Conservation (phyloP, 2,329 filamentous ascomycete genomes). For the Fusarium keratoplasticum region DNA sequence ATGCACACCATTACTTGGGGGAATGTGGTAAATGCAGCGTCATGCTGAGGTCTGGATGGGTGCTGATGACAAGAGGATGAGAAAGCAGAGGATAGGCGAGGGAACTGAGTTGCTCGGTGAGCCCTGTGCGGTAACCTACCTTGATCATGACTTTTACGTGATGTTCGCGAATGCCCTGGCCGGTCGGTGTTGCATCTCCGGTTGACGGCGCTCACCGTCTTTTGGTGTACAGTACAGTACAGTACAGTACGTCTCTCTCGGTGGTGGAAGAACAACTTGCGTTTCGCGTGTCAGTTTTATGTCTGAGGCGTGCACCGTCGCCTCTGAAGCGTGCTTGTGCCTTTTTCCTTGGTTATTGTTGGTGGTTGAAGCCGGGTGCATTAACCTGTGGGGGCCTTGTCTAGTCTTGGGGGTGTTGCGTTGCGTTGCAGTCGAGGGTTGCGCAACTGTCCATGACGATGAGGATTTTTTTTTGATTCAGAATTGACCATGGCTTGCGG, state of each 20-base stretch:
- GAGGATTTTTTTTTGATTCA: background rate
- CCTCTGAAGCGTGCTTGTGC: conserved; percentile 21
- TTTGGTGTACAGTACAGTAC: conserved; percentile 15
- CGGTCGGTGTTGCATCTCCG: conserved; percentile 27
- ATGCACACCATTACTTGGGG: conserved; percentile 15
- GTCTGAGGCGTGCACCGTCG: conserved; percentile 15
- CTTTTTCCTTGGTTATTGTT: conserved; percentile 28
- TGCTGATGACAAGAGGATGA: background rate
- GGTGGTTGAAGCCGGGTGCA: conserved; percentile 8
- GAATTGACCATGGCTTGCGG: background rate
- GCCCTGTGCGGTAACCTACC: background rate
- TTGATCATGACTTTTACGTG: conserved; percentile 18
- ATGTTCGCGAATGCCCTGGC: conserved; percentile 14
- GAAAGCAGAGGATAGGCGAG: background rate
- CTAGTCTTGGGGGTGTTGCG: background rate
- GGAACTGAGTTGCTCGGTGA: background rate
- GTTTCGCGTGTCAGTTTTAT: conserved; percentile 8
- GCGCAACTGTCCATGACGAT: conserved; percentile 12
- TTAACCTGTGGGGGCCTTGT: conserved; percentile 23
- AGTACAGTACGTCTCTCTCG: background rate
- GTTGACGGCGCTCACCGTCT: conserved; percentile 34
- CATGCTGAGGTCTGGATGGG: background rate
- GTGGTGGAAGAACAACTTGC: background rate
- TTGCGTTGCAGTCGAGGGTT: background rate
- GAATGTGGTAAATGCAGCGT: conserved; percentile 15